Base-by-base conservation (phyloP, 1,139 yeast species). In the Yamadazyma conglobata region DNA sequence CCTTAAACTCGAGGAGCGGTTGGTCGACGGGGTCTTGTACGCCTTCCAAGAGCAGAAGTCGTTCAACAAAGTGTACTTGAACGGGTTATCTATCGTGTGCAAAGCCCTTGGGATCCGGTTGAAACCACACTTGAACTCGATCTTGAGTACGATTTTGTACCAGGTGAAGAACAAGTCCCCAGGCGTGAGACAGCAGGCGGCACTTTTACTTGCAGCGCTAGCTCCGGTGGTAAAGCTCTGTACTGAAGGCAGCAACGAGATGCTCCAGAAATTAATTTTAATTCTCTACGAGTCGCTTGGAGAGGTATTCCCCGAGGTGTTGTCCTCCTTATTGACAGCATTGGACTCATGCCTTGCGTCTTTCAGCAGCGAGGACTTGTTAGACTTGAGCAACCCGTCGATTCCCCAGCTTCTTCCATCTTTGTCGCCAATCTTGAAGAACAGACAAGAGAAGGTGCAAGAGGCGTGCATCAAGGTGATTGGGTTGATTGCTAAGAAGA, bases 281-380 rank as follows among this genome's bases (percentile, higher is more conserved):
- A 80, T 88, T 12, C 63, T 93, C 22, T 88, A 84, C 53, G 99
- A 93, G 52, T 85, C 94, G 11, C 67, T 93, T 12, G 98, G 98
- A 14, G 99, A 93, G 49, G 94, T 85, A 6, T 88, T 80, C 43
- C 98, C 98, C 0, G 96, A 88, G 33, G 97, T 89, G 2, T 64
- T 93, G 27, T 96, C 95, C 0, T 83, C 96, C 0, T 73, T 91
- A 3, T 64, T 93, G 11, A 73, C 73, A 14, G 96, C 95, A 0
- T 56, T 91, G 42, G 62, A 73, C 34, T 51, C 67, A 8, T 66
- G 73, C 41, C 51, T 68, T 32, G 58, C 58, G 15, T 52, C 54
- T 5, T 48, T 64, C 22, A 61, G 54, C 28, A 51, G 47, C 10
- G 70, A 74, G 9, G 79, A 80, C 1, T 59, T 84, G 22, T 66